phyloP scores from a whole-genome alignment of 2,329 filamentous ascomycete species.

The Arthrobotrys sinensis region DNA sequence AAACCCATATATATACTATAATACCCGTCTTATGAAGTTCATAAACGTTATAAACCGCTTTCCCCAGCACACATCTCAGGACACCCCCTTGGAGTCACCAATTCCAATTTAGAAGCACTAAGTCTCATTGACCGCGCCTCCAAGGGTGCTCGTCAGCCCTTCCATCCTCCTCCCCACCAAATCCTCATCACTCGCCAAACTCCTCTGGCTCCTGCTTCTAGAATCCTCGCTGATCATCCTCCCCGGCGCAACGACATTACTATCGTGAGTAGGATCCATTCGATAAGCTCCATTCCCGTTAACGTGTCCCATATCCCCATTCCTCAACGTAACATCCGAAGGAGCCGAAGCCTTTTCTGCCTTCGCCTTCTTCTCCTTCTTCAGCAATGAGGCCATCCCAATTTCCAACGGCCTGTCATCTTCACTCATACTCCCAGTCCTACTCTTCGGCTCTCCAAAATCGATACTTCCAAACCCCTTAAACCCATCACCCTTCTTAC shows the following conservation, averaged over 20 bases:
- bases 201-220: constrained; percentile 70
- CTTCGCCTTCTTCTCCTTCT: constrained; percentile 61
- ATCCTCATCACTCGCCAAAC: constrained; percentile 74
- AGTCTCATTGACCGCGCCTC: constrained; percentile 70
- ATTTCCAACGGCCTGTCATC: constrained; percentile 89
- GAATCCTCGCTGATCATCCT: constrained; percentile 60
- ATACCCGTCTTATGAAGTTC: constrained; percentile 8
- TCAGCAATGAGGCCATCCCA: constrained; percentile 72
- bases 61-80: not conserved
- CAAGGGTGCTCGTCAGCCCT: constrained; percentile 65
- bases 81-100: constrained; percentile 9
- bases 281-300: constrained; percentile 41
- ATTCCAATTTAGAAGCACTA: constrained; percentile 68
- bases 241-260: constrained; percentile 36
- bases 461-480: constrained; percentile 15
- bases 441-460: constrained; percentile 44
- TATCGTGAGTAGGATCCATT: constrained; percentile 47
- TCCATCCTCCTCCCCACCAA: constrained; percentile 73
- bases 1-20: constrained; percentile 1
- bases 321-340: constrained; percentile 45
- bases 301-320: constrained; percentile 30
- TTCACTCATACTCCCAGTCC: constrained; percentile 79
- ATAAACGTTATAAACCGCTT: constrained; percentile 6
- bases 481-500: constrained; percentile 6
- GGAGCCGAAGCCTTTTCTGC: constrained; percentile 18